Conservation (phyloP, 2,329 filamentous ascomycete species). For the Thelonectria blattea region DNA sequence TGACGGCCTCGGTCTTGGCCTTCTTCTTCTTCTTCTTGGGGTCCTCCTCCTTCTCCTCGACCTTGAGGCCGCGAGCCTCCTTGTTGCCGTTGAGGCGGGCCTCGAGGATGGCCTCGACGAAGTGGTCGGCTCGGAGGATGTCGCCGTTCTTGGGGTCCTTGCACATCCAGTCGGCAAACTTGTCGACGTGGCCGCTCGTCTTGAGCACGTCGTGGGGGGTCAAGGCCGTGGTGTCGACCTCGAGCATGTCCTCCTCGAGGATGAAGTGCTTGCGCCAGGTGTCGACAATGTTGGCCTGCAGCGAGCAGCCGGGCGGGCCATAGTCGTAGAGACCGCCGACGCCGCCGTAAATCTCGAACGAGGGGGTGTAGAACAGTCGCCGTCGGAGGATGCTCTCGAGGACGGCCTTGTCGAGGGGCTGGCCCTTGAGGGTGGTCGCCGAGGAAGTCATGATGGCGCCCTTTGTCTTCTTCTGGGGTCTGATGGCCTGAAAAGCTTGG, state of each 20-base stretch:
- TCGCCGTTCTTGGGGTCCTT: conserved; percentile 98
- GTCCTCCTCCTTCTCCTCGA: conserved; percentile 76
- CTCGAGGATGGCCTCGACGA: conserved; percentile 94
- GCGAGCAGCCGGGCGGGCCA: conserved; percentile 83
- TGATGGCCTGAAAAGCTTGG: conserved; percentile 39
- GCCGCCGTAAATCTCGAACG: conserved; percentile 94
- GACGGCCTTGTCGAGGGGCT: conserved; percentile 81
- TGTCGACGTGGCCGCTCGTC: conserved; percentile 95
- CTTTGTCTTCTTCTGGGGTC: conserved; percentile 33
- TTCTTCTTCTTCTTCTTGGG: conserved; percentile 87
- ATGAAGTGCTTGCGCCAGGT: conserved; percentile 94
- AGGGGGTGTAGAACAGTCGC: conserved; percentile 91
- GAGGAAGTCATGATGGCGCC: conserved; percentile 56
- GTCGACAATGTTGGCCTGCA: conserved; percentile 88
- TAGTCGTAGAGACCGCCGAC: conserved; percentile 92
- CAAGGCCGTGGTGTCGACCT: conserved; percentile 92
- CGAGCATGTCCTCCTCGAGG: conserved; percentile 91
- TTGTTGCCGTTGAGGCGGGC: conserved; percentile 86
- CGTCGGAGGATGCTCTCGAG: conserved; percentile 88
- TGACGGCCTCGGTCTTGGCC: conserved; percentile 78
- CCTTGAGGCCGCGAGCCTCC: conserved; percentile 84
- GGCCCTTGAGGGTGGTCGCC: conserved; percentile 82
- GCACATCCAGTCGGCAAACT: conserved; percentile 99
- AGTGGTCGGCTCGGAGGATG: conserved; percentile 93
- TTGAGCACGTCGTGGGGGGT: conserved; percentile 94